Base-by-base conservation (phyloP, 257 asterid genomes). In the Orobanche coerulescens region DNA sequence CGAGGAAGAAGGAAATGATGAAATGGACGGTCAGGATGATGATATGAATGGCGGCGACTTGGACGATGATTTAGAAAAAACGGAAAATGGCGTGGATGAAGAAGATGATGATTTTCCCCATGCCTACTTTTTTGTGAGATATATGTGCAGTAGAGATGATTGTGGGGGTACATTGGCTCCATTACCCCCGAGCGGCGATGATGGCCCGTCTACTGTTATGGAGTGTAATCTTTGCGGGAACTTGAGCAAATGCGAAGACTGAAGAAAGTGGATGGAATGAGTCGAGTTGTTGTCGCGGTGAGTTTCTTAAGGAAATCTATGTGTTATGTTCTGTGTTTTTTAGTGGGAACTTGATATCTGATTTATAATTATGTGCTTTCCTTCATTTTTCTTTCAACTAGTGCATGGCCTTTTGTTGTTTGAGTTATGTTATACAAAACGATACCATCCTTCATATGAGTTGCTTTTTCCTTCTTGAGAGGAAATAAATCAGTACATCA, bases 141-240 rank as follows among this genome's bases (percentile, higher is more conserved):
- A 81, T 70, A 84, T 86, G 95, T 92, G 98, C 75, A 76, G 67
- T 54, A 68, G 66, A 74, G 95, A 88, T 8, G 72, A 81, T 34
- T 92, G 98, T 61, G 74, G 94, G 68, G 98, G 98, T 51, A 92
- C 96, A 2, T 78, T 92, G 88, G 96, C 96, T 62, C 96, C 96
- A 25, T 65, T 84, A 42, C 94, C 92, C 5, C 94, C 85, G 0
- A 71, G 58, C 2, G 85, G 58, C 2, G 85, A 71, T 71, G 64
- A 78, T 16, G 61, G 65, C 13, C 62, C 76, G 2, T 70, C 94
- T 7, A 34, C 65, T 0, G 67, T 78, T 48, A 81, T 88, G 93
- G 98, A 88, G 81, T 92, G 98, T 73, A 86, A 84, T 77, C 88
- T 84, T 64, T 92, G 96, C 57, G 90, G 96, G 51, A 72, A 68